These are phyloP conservation scores for Citeromyces hawaiiensis DNA, from an alignment of 1,139 yeast species.

Conservation along the genomic window DNA sequence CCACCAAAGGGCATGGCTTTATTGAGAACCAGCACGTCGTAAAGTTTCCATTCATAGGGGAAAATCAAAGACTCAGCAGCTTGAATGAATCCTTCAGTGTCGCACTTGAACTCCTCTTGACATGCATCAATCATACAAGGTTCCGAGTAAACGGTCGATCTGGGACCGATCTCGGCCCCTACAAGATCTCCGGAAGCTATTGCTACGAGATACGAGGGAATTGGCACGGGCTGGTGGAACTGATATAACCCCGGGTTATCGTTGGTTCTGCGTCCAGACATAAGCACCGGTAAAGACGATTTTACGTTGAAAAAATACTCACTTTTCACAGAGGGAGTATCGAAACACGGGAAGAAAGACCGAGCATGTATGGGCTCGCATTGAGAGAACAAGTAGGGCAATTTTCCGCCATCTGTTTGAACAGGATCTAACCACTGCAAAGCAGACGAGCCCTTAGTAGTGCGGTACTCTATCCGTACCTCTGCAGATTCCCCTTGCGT, in stretches of 20 bases:
- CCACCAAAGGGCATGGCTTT: slow-evolving; percentile 89
- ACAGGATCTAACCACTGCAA: slow-evolving; percentile 71
- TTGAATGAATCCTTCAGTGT: slow-evolving; percentile 63
- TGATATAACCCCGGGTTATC: slow-evolving; percentile 16
- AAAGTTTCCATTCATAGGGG: slow-evolving; percentile 76
- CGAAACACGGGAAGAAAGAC: slow-evolving; percentile 81
- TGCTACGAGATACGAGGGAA: slow-evolving; percentile 76
- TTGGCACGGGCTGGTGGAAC: slow-evolving; percentile 69
- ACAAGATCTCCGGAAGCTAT: slow-evolving; percentile 75
- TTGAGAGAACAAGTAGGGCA: slow-evolving; percentile 78
- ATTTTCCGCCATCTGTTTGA: slow-evolving; percentile 62
- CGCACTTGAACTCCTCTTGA: slow-evolving; percentile 68
- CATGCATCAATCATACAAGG: slow-evolving; percentile 57
- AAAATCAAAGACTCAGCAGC: slow-evolving; percentile 76
- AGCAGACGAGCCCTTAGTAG: slow-evolving; percentile 72
- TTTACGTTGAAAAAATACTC: slow-evolving; percentile 43
- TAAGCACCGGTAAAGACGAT: slow-evolving; percentile 55
- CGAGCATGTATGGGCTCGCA: slow-evolving; percentile 89
- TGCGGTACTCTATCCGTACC: slow-evolving; percentile 39
- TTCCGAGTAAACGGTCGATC: slow-evolving; percentile 74
- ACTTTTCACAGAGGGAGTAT: slow-evolving; percentile 77
- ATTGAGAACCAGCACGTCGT: slow-evolving; percentile 73
- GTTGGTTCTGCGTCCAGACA: slow-evolving; percentile 44
- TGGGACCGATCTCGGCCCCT: slow-evolving; percentile 66
- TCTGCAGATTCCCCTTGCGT: slow-evolving; percentile 11